Evolutionary conservation across 352 stramenopile genomes (phyloP).

Genomic region (Globisporangium radiosum): DNA sequence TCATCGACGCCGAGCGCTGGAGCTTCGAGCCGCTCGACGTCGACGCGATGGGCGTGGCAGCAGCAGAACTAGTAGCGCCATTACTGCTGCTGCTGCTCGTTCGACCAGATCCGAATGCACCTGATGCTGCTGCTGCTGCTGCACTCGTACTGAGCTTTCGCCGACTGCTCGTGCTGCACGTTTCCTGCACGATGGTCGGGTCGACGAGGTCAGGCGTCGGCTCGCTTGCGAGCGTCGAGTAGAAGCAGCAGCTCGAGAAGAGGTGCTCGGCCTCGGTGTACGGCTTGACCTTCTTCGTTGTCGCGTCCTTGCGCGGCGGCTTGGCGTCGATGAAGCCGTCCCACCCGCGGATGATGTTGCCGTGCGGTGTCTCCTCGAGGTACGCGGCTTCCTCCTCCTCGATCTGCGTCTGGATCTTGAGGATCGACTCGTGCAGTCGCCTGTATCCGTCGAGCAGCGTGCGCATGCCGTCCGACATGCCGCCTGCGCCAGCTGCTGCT

Average conservation of each 20-base stretch:
- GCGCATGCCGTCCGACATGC: constrained; percentile 62
- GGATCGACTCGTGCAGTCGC: constrained; percentile 60
- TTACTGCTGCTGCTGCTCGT: constrained; percentile 11
- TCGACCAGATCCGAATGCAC: not conserved
- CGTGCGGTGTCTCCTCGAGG: constrained; percentile 76
- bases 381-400: constrained; percentile 74
- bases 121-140: constrained; percentile 2
- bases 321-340: constrained; percentile 84
- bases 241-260: constrained; percentile 73
- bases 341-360: constrained; percentile 86
- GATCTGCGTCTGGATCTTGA: constrained; percentile 70
- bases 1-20: constrained; percentile 16
- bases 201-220: constrained; percentile 53
- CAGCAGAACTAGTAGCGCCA: constrained; percentile 4
- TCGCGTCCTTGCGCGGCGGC: constrained; percentile 62
- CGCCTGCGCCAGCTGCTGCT: not conserved
- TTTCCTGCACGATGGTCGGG: constrained; percentile 14
- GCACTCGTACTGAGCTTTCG: constrained; percentile 31
- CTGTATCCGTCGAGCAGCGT: constrained; percentile 65
- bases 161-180: constrained; percentile 7
- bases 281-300: constrained; percentile 74
- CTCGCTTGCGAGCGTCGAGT: constrained; percentile 41
- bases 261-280: constrained; percentile 76
- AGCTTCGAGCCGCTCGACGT: constrained; percentile 18
- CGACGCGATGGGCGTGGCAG: not conserved